Evolutionary conservation across 495 filamentous ascomycete species (phyloP).

Genomic region (Lophiostoma macrostomum): DNA sequence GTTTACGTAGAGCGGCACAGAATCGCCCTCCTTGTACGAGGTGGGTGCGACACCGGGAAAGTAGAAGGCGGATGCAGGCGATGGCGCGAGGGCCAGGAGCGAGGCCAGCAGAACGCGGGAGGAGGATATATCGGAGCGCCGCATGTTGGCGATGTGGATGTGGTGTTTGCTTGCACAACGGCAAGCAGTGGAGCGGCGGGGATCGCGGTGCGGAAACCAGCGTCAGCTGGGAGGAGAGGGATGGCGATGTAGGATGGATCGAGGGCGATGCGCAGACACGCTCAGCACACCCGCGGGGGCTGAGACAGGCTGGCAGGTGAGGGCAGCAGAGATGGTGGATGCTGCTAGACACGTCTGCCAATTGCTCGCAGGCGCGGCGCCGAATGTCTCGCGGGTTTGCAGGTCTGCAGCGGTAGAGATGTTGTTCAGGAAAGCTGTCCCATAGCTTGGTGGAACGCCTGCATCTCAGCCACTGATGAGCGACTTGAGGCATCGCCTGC

Average conservation of each 20-base stretch:
- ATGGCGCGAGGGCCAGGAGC: constrained; percentile 37
- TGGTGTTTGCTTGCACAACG: background rate
- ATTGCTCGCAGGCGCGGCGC: too few species aligned
- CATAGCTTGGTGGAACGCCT: background rate
- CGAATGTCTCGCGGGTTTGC: too few species aligned
- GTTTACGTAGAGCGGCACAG: constrained; percentile 90
- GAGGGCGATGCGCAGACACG: too few species aligned
- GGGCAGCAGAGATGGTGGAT: background rate
- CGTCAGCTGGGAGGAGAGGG: constrained; percentile 17
- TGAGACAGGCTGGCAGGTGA: background rate
- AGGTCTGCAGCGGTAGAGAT: background rate
- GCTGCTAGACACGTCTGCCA: too few species aligned
- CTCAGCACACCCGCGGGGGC: constrained; percentile 14
- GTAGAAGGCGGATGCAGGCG: constrained; percentile 77
- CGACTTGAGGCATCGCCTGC: background rate
- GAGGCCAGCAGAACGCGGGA: constrained; percentile 22
- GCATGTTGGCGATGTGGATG: constrained; percentile 20
- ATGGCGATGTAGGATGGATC: too few species aligned
- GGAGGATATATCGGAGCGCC: constrained; percentile 18
- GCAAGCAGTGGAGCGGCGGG: background rate
- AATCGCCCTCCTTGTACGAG: constrained; percentile 71
- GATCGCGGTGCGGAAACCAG: background rate
- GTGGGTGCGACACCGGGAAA: constrained; percentile 95
- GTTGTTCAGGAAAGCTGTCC: constrained; percentile 16
- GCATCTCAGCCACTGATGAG: background rate